Conservation (phyloP, 1,284 basidiomycete genomes). For the Sanghuangporus weigelae region DNA sequence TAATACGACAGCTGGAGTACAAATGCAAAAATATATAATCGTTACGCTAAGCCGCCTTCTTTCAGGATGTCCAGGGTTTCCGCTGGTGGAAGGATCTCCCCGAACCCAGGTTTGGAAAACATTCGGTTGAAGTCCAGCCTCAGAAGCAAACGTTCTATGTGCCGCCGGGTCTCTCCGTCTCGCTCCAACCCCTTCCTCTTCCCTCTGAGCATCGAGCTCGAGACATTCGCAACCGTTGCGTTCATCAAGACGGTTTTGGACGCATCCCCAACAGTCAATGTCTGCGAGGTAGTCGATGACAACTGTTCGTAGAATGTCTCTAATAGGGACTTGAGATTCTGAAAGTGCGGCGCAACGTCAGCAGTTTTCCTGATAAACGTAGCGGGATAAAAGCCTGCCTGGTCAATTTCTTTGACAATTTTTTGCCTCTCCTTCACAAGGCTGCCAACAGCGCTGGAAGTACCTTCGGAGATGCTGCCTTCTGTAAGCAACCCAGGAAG, state of each 20-base stretch:
- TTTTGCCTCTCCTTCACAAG: slow-evolving; percentile 66
- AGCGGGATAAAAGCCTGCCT: slow-evolving; percentile 40
- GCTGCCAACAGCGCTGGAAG: slow-evolving; percentile 51
- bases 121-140: slow-evolving; percentile 83
- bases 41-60: slow-evolving; percentile 13
- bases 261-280: slow-evolving; percentile 52
- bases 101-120: slow-evolving; percentile 50
- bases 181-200: slow-evolving; percentile 45
- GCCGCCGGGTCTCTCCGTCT: slow-evolving; percentile 63
- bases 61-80: slow-evolving; percentile 28
- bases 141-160: slow-evolving; percentile 77
- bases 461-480: slow-evolving; percentile 55
- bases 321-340: slow-evolving; percentile 60
- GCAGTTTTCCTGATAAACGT: neutral
- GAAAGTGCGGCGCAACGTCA: slow-evolving; percentile 10
- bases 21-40: neutral
- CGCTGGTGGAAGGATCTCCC: slow-evolving; percentile 45
- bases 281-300: slow-evolving; percentile 65
- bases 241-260: slow-evolving; percentile 66
- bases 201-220: slow-evolving; percentile 43
- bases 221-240: slow-evolving; percentile 44
- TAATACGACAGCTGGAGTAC: neutral
- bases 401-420: slow-evolving; percentile 67
- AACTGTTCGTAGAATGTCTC: slow-evolving; percentile 76
- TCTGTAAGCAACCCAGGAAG: slow-evolving; percentile 79